Evolutionary conservation across 305 asterid species (phyloP).

Genomic region (Stenogyne calaminthoides): DNA sequence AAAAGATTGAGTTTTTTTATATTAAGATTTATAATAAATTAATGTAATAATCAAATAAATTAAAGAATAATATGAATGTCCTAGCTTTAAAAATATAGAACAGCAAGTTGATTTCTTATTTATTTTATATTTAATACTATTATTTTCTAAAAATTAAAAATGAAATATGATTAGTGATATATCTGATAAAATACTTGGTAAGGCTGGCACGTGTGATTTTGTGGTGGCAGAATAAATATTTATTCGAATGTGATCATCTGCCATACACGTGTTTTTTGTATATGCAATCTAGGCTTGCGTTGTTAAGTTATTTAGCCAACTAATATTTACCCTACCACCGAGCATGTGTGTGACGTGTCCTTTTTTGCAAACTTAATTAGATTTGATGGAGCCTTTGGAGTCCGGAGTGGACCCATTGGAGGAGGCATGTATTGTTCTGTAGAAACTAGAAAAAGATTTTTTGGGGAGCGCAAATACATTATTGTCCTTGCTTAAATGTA

Average conservation of each 20-base stretch:
- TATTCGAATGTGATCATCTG: not conserved
- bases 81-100: no score
- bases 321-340: conserved; percentile 6
- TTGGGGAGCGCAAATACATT: not conserved
- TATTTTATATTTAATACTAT: not conserved
- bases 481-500: not conserved
- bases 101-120: no score
- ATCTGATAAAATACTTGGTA: no score
- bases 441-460: not conserved
- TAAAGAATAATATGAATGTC: no score
- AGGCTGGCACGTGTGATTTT: not conserved
- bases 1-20: no score
- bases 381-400: conserved; percentile 44
- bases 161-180: not conserved
- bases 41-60: no score
- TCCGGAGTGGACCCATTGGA: conserved; percentile 42
- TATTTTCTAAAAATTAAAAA: not conserved
- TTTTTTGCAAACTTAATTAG: conserved; percentile 28
- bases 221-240: conserved; percentile 1
- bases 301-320: conserved; percentile 22
- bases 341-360: conserved; percentile 40
- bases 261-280: conserved; percentile 20
- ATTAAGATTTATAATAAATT: no score
- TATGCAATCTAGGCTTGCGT: not conserved
- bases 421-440: not conserved